Evolutionary conservation across 768 basidiomycete species (phyloP), one percentile per base, ranked within the genome.

Genomic region (Boletus pseudopeckii): DNA sequence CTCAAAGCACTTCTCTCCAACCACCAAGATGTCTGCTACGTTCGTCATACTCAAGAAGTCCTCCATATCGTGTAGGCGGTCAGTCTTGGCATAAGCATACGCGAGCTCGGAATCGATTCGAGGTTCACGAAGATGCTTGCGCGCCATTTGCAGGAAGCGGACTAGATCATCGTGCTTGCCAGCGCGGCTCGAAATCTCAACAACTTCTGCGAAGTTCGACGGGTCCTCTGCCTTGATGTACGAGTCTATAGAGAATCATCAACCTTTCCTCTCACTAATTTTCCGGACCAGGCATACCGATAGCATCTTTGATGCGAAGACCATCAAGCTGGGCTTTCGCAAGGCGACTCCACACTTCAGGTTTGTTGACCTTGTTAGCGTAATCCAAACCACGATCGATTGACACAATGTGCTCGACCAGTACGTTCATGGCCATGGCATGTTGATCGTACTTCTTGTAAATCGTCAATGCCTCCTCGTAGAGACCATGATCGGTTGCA

Each of bases 251-350:
- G 48, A 32, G 38, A 37, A 55, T 11, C 28, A 32, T 60, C n/a
- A 58, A 41, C 10, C 50, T 45, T 32, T 20, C 22, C 17, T 41
- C 15, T n/a, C 32, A 7, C 14, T 30, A 15, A 20, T 20, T 4
- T n/a, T 45, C 8, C 6, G 32, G 20, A 48, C 15, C n/a, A 40
- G 22, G 65, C 83, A 47, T 61, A 92, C 91, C 93, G 61, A 99
- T 98, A 13, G 96, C 85, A 64, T 99, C 96, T 74, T 98, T 98
- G 75, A 99, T 91, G 40, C 97, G 91, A 47, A 98, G 82, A 60
- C 97, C 97, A 67, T 99, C 97, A 46, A 99, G 82, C 70, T 99
- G 97, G 20, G 97, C 97, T 72, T 99, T 99, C n/a, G 91, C 97
- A 59, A 99, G 82, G 48, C 97, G 75, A 61, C 90, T 93, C 97